Evolutionary conservation across 2,329 filamentous ascomycete species (phyloP), one percentile per base, ranked within the genome.

Genomic region (Stagonosporopsis chrysanthemi): DNA sequence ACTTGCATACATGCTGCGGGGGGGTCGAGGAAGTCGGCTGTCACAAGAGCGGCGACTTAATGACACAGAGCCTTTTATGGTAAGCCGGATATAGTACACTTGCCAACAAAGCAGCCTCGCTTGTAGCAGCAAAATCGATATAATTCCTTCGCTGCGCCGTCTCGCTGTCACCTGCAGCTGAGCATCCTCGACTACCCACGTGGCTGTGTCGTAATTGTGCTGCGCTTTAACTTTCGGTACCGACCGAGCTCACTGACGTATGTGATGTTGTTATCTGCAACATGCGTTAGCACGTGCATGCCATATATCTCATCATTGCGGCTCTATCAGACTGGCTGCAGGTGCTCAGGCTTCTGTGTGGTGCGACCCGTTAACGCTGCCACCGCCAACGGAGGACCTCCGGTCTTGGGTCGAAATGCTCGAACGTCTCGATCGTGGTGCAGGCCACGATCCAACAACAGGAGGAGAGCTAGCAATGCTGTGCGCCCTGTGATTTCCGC

Each of bases 1-100:
- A 56, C 53, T 51, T 56, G 47, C 53, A 56, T 56, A 42, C 26
- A 42, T 29, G 12, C 41, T 50, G 53, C 47, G 19, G 36, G 12
- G 40, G 22, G 23, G 31, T 44, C 31, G 39, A 55, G 38, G n/a
- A 31, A 31, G 19, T 31, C 17, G 14, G 17, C 31, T 29, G 15
- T 26, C 9, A 9, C 33, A 35, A 43, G 40, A 42, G 28, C 22
- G 23, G 47, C 48, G 31, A 40, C 23, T 29, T 19, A n/a, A 19
- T 6, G 28, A 11, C 14, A n/a, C 42, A 5, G 8, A 23, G 19
- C 17, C 23, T 17, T 24, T 22, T 26, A 23, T 43, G 33, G 19
- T 31, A 24, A 45, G 33, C 41, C 41, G 26, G 17, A 24, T 29
- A n/a, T 28, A 43, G 29, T 22, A 6, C 35, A 52, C 40, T 19